Evolutionary conservation across 805 yeast genomes (phyloP).

Genomic region (Candida peoriensis): DNA sequence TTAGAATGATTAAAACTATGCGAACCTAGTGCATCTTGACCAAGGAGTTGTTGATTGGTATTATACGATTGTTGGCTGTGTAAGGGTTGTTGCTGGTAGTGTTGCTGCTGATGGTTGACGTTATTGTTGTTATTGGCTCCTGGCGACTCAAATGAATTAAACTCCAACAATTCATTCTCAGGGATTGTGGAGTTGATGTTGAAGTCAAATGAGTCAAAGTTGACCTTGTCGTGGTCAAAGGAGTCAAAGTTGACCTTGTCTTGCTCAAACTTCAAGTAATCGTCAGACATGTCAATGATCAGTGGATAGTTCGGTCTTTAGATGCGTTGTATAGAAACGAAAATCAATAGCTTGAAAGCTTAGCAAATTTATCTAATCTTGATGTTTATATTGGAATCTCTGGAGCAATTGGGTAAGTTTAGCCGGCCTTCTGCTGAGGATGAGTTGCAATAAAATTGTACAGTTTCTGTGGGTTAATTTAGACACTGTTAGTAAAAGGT

Average conservation of each 20-base stretch:
- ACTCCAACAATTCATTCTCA: conserved; percentile 24
- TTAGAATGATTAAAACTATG: no score
- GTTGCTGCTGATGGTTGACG: conserved; percentile 5
- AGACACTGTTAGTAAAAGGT: no score
- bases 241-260: conserved; percentile 20
- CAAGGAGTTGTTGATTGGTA: not conserved
- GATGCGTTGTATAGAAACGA: no score
- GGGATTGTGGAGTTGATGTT: conserved; percentile 24
- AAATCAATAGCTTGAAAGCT: no score
- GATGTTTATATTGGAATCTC: no score
- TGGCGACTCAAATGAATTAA: conserved; percentile 7
- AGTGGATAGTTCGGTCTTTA: not conserved
- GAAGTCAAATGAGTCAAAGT: conserved; percentile 22
- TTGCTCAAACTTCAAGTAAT: conserved; percentile 17
- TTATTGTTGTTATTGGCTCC: conserved; percentile 7
- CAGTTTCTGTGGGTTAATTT: no score
- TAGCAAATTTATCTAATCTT: no score
- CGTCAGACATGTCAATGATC: conserved; percentile 20
- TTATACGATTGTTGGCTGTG: not conserved
- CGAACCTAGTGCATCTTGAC: no score
- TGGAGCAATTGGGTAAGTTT: no score
- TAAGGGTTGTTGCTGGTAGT: not conserved
- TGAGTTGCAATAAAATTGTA: no score
- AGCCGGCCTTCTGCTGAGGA: no score
- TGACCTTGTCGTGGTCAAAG: conserved; percentile 18